Percentiles rank a stretch among this genome's conserved stretches.
Conservation (phyloP, 2,329 filamentous ascomycete genomes). For the Macrophomina pseudophaseolina region DNA sequence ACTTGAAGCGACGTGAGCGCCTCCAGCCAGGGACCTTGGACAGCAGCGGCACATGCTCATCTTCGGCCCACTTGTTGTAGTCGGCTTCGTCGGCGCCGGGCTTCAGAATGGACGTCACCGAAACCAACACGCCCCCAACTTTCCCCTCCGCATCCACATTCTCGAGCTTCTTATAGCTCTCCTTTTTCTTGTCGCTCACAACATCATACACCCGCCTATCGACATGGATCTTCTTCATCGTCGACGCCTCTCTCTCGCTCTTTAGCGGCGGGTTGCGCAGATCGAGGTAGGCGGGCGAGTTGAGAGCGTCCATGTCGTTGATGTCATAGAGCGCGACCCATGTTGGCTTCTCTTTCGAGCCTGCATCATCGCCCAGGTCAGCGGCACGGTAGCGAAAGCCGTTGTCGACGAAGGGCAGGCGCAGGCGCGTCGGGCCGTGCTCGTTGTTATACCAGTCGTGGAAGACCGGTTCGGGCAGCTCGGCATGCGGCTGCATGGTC, state of each 20-base stretch:
- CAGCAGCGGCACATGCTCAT: conserved; percentile 76
- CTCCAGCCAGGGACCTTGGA: conserved; percentile 79
- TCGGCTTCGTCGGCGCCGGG: conserved; percentile 60
- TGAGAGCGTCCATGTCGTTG: conserved; percentile 72
- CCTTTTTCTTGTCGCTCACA: conserved; percentile 58
- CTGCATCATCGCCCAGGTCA: conserved; percentile 54
- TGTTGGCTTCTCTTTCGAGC: conserved; percentile 60
- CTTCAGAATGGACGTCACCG: conserved; percentile 65
- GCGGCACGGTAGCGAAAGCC: conserved; percentile 78
- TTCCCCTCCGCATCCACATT: conserved; percentile 63
- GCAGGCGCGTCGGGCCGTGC: conserved; percentile 80
- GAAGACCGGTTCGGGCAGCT: conserved; percentile 71
- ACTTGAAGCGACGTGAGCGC: conserved; percentile 72
- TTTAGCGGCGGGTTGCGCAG: conserved; percentile 64
- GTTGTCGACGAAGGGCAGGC: conserved; percentile 74
- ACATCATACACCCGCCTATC: conserved; percentile 74
- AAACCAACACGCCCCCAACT: conserved; percentile 65
- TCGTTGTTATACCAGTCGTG: conserved; percentile 96
- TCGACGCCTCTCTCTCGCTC: conserved; percentile 64
- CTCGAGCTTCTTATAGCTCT: conserved; percentile 66
- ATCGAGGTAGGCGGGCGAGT: conserved; percentile 70
- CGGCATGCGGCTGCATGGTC: conserved; percentile 78
- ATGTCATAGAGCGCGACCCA: conserved; percentile 86
- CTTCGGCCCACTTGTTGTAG: conserved; percentile 71
- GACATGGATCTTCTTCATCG: conserved; percentile 70